phyloP scores from a whole-genome alignment of 1,139 yeast species.

The Lodderomyces beijingensis region DNA sequence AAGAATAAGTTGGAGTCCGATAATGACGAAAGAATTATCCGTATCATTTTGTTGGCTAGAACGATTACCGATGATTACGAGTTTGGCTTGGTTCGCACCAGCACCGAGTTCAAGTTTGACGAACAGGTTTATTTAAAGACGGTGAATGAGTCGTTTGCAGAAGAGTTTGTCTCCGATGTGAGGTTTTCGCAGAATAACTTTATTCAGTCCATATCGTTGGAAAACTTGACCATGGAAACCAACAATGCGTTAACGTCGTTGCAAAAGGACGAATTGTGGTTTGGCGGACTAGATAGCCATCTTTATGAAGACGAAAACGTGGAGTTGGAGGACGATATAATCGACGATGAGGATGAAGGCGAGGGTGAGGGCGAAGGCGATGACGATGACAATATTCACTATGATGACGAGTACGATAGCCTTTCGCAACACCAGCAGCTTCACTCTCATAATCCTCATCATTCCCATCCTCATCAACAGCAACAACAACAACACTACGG shows the following conservation, averaged over 20 bases:
- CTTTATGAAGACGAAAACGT: conserved; percentile 14
- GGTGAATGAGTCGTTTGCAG: conserved; percentile 18
- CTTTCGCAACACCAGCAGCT: background rate
- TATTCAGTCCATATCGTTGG: conserved; percentile 30
- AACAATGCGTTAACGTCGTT: conserved; percentile 11
- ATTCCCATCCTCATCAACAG: background rate
- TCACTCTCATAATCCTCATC: background rate
- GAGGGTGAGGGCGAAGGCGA: conserved; percentile 9
- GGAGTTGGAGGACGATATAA: conserved; percentile 16
- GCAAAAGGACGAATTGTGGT: conserved; percentile 25
- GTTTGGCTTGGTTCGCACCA: conserved; percentile 50
- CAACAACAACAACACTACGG: conserved; percentile 10
- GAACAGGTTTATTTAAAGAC: conserved; percentile 21
- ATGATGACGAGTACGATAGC: conserved; percentile 8
- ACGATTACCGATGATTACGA: conserved; percentile 47
- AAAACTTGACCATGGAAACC: conserved; percentile 20
- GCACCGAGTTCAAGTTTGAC: conserved; percentile 42
- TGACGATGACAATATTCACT: conserved; percentile 1
- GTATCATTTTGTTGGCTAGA: conserved; percentile 49
- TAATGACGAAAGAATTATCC: conserved; percentile 44
- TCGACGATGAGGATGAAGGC: conserved; percentile 20
- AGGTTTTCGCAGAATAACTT: conserved; percentile 43
- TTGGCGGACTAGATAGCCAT: conserved; percentile 16
- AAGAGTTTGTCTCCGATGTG: conserved; percentile 39
- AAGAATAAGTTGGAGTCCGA: conserved; percentile 28